Evolutionary conservation across 129 eudicot genomes (phyloP), one percentile per base, ranked within the genome.

Genomic region (Centaurea solstitialis): DNA sequence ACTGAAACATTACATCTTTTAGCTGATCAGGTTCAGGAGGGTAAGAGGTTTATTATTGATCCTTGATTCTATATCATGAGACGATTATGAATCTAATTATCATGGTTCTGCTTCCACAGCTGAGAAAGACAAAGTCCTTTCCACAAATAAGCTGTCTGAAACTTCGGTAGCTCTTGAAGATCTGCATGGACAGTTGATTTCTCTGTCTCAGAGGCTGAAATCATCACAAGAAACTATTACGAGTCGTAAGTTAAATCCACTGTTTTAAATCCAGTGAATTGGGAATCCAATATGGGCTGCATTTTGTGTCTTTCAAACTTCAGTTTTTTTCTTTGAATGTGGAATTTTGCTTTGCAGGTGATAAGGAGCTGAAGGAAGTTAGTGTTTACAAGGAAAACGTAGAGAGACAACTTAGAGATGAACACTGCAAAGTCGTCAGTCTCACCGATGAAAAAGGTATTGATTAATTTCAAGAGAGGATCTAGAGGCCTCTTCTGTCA

Each of bases 1-100:
- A 88, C 89, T 40, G 97, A 91, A 77, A 93, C 99, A 24, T 75
- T 96, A 73, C 96, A 93, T 79, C 88, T 76, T 72, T 81, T 96
- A 83, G 89, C 97, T 80, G 80, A 84, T 79, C 98, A 89, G 82
- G 97, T 96, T 84, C 95, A 89, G 89, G 88, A 89, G 78, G 97
- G 99, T 96, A 84, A 65, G 86, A 61, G 47, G 33, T 79, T 68
- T 72, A 67, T 21, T 20, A 67, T 66, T 65, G 70, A 43, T 65
- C 26, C 65, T 76, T 80, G 41, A 75, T 41, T 62, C 30, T 53
- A 45, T 70, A 43, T 75, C 18, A 43, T 81, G 75, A 71, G 64
- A 75, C 73, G 24, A 28, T 0, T 22, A 43, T 84, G 73, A 59
- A 80, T 4, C 22, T 79, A 66, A 38, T 77, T 66, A 77, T 45